Base-by-base conservation (phyloP, 176 grass and related monocot species). In the Alloteropsis semialata region DNA sequence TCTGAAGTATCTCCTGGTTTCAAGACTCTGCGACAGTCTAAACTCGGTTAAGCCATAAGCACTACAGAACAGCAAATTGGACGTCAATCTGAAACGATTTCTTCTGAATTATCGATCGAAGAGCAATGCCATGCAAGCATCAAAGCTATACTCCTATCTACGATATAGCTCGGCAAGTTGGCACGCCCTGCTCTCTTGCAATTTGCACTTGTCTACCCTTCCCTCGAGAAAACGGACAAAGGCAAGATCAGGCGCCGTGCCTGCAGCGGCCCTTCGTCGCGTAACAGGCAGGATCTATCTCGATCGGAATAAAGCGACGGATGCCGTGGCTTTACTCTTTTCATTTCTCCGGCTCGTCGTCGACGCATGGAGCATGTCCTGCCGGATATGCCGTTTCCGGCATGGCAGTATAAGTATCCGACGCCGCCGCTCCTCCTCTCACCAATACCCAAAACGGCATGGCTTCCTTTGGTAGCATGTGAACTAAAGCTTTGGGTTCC, bases 221-320 rank as follows among this genome's bases (percentile, higher is more conserved):
- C 8, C 21, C 53, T n/a, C 8, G 10, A 9, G 8, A n/a, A 10
- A 55, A 55, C 21, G 9, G 53, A n/a, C 53, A 24, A 55, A 55
- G 51, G 6, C 51, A 22, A 10, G 51, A 55, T 55, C 51, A 55
- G 51, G 51, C n/a, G n/a, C n/a, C n/a, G n/a, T 55, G 51, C 51
- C 51, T 1, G 51, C 51, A 39, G 17, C 27, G 82, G 60, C 60
- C 51, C 61, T 65, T 84, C 46, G 48, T 84, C 61, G 36, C 61
- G 16, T 76, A 44, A 57, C 12, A 13, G 19, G 28, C 60, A 44
- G 14, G 9, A 87, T 77, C 63, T 62, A 9, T 63, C 50, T 33
- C 54, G 10, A 15, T 63, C 27, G 19, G 80, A 83, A 88, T 72
- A 88, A 88, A 88, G 80, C 45, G 15, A 43, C 6, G 57, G 39